Evolutionary conservation across 371 early-diverging fungal species (phyloP), one percentile per base, ranked within the genome.

Genomic region (Lichtheimia ramosa): DNA sequence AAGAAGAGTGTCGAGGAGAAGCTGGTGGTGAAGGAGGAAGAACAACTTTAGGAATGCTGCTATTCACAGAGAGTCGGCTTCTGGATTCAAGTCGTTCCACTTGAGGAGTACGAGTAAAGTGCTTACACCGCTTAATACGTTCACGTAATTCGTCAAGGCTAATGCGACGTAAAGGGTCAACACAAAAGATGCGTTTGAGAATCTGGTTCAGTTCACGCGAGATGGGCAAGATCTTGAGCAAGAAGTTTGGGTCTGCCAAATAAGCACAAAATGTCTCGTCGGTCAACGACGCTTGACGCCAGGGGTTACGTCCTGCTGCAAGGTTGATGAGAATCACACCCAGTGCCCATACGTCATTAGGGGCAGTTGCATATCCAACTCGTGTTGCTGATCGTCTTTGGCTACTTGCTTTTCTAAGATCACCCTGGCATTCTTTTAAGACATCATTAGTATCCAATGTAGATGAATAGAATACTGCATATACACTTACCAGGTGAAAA

Each of bases 261-360:
- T 83, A 93, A 24, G 87, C 82, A 43, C 71, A 66, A 69, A 92
- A 94, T 15, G 91, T 83, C 20, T 86, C 86, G 58, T 92, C 93
- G 24, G 81, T 70, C 24, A 83, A 59, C 54, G 83, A 84, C 20
- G 92, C 92, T 58, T 87, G 89, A 51, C 85, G 87, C 93, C 93
- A 92, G 2, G 93, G 91, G 63, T 91, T 91, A 53, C 89, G 79
- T 21, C 91, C 90, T 16, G 87, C 87, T 21, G 85, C 75, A 49
- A 92, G 75, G 65, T 90, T 93, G 62, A 90, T 87, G 27, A 92
- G 73, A 57, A 96, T 90, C 18, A 94, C 84, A 39, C 95, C 95
- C 27, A 92, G 70, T 20, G 92, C 84, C 92, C 93, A 93, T 14
- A 92, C 83, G 66, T 94, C 95, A 65, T 90, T 91, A 14, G 92